Evolutionary conservation across 345 rosid genomes (phyloP), one percentile per base, ranked within the genome.

Genomic region (Balakata baccata): DNA sequence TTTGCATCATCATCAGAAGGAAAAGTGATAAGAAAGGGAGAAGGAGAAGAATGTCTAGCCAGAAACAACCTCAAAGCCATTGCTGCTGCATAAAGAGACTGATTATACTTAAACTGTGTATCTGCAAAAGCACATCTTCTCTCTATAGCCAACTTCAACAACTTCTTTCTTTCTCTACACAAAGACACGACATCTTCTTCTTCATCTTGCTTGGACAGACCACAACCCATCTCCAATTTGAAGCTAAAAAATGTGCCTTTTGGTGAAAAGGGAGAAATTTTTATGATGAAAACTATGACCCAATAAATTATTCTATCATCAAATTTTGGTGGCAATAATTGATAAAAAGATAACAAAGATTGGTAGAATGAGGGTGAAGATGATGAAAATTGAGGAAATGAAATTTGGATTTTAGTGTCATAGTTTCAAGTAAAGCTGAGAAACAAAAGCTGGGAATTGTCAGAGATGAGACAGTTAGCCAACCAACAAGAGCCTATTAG

Each of bases 101-200:
- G 85, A 66, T 77, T 83, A 71, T 83, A 85, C 79, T 73, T 85
- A 38, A 64, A 68, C 18, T 85, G 86, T 10, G 85, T 84, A 43
- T 79, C 78, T 11, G 86, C 85, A 69, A 85, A 76, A 18, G 71
- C 76, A 62, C 81, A 80, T 73, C 86, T 75, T 51, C 60, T 68
- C 72, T 79, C 81, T 34, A 83, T 76, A 4, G 82, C 85, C 64
- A 75, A 45, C 50, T 83, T 83, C 16, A 85, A 66, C 16, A 81
- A 71, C 51, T 70, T 73, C 25, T 77, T 83, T 41, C 85, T 85
- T 49, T 83, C 84, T 73, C 69, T 77, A 71, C 86, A 85, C 68
- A 83, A 53, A 1, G 76, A 62, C 41, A 83, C 72, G 1, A 79
- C 84, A 45, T 70, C 75, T 14, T 79, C 82, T 70, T 66, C 79